Conservation (phyloP, 345 rosid species). For the Gossypium arboreum region DNA sequence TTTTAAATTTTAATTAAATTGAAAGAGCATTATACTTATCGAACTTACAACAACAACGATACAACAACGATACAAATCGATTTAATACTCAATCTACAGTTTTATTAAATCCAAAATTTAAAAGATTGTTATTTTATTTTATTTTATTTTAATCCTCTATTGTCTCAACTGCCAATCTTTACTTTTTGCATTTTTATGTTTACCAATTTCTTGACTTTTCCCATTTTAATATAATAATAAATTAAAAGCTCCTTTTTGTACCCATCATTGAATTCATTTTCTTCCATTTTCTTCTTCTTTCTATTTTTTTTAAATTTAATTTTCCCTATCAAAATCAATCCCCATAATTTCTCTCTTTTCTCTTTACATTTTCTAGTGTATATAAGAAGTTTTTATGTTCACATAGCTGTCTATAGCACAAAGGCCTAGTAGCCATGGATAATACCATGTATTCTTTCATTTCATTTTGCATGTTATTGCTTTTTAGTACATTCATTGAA, state of each 20-base stretch:
- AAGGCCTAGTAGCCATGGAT: conserved; percentile 1
- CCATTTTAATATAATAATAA: background rate
- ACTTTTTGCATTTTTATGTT: background rate
- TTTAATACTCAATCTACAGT: too few species aligned
- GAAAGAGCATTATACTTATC: too few species aligned
- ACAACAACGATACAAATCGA: too few species aligned
- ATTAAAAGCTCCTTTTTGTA: background rate
- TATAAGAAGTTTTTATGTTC: background rate
- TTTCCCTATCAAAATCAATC: background rate
- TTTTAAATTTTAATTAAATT: too few species aligned
- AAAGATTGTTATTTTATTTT: too few species aligned
- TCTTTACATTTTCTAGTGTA: background rate
- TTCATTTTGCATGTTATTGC: conserved; percentile 15
- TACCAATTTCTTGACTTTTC: background rate
- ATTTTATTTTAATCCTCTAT: background rate
- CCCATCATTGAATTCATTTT: background rate
- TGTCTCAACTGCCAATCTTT: background rate
- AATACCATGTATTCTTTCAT: background rate
- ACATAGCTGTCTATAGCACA: background rate
- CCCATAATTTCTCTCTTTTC: background rate
- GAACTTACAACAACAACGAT: too few species aligned
- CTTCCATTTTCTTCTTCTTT: too few species aligned
- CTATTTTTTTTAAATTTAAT: too few species aligned
- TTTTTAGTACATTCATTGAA: background rate
- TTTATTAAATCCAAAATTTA: too few species aligned